These are phyloP conservation scores for Monosporascus sp. DNA, from an alignment of 2,329 filamentous ascomycete genomes.

Conservation along the genomic window DNA sequence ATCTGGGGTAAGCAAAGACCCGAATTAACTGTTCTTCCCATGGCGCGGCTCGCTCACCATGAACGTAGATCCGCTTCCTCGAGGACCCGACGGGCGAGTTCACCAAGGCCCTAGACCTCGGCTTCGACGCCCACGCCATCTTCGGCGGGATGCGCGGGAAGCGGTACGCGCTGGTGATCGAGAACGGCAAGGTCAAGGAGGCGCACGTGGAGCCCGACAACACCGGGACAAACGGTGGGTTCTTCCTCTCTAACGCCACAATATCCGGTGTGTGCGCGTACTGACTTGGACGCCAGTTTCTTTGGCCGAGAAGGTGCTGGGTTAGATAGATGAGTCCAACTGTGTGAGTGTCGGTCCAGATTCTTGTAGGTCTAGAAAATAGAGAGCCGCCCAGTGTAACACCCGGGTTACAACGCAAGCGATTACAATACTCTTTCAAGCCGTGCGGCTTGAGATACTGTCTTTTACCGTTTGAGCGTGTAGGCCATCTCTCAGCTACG, in stretches of 20 bases:
- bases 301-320: constrained; percentile 46
- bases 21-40: background rate
- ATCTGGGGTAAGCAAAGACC: constrained; percentile 61
- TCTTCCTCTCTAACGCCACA: background rate
- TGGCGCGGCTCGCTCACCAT: background rate
- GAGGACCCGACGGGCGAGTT: constrained; percentile 76
- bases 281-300: constrained; percentile 29
- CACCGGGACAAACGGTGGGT: constrained; percentile 70
- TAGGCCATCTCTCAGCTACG: too few species aligned
- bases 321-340: constrained; percentile 16
- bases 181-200: constrained; percentile 79
- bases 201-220: constrained; percentile 84
- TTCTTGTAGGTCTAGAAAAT: too few species aligned
- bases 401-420: too few species aligned
- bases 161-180: constrained; percentile 77
- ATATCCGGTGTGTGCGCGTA: constrained; percentile 1
- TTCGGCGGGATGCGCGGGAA: constrained; percentile 82
- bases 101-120: constrained; percentile 76
- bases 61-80: constrained; percentile 75
- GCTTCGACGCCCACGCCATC: constrained; percentile 72
- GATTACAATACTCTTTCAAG: too few species aligned
- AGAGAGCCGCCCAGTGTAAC: too few species aligned
- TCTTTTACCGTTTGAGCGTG: too few species aligned
- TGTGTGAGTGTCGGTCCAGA: too few species aligned
- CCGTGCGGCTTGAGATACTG: too few species aligned